Percentiles rank a stretch among this genome's conserved stretches.
phyloP scores from a whole-genome alignment of 2,329 filamentous ascomycete genomes.

The Aspergillus cejpii region DNA sequence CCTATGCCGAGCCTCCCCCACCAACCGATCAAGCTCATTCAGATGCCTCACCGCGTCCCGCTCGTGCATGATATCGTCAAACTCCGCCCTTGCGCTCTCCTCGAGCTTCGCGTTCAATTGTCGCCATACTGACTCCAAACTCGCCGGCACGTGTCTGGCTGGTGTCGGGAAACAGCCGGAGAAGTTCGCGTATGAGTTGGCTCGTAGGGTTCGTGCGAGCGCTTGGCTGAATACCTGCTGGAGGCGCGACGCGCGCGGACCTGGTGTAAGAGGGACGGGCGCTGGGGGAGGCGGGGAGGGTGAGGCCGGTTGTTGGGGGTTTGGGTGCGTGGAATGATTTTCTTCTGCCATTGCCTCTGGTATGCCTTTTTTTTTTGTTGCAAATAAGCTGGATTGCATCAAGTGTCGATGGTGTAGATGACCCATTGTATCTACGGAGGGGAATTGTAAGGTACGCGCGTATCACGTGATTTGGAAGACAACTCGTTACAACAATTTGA shows the following conservation, averaged over 20 bases:
- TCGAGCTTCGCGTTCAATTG: constrained; percentile 55
- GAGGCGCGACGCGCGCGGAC: constrained; percentile 54
- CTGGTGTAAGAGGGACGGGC: constrained; percentile 50
- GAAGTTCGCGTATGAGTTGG: constrained; percentile 57
- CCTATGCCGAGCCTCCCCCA: constrained; percentile 52
- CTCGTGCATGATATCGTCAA: constrained; percentile 54
- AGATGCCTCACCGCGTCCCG: constrained; percentile 51
- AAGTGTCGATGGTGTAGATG: constrained; percentile 7
- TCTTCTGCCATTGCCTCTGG: constrained; percentile 18
- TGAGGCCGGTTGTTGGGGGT: constrained; percentile 25
- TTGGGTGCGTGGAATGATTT: constrained; percentile 9
- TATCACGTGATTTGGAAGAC: not conserved
- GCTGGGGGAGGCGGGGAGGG: constrained; percentile 50
- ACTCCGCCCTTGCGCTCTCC: constrained; percentile 52
- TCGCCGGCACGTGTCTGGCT: constrained; percentile 50
- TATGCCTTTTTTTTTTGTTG: constrained; percentile 2
- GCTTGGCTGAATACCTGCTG: constrained; percentile 56
- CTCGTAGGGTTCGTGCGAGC: constrained; percentile 53
- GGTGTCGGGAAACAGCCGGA: constrained; percentile 58
- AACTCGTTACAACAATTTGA: too few relatives aligned
- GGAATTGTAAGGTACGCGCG: not conserved
- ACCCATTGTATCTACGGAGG: not conserved
- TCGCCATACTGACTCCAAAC: constrained; percentile 51
- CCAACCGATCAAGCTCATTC: constrained; percentile 55
- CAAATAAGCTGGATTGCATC: constrained; percentile 5